Evolutionary conservation across 306 rosid species (phyloP), one percentile per base, ranked within the genome.

Genomic region (Styphnolobium japonicum): DNA sequence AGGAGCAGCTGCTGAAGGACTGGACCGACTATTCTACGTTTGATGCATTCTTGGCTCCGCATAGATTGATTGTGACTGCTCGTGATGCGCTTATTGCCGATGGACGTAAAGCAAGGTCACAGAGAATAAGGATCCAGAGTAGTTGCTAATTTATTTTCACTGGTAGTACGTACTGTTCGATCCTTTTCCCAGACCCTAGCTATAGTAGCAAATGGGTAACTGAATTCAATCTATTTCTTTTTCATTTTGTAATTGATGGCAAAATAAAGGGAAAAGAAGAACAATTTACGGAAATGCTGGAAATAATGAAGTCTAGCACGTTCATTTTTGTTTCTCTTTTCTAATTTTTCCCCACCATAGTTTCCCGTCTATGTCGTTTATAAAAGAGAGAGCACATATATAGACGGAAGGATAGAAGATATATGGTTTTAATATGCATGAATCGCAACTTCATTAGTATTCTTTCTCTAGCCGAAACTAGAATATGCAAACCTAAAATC

Each of bases 1-100:
- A 88, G 53, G 97, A 92, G 81, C 82, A 76, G 21, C 48, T 77
- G 82, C 61, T 88, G 8, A 88, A 85, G 76, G 92, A 90, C 0
- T 92, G 94, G 94, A 68, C 87, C 10, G 90, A 88, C 21, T 86
- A 68, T 25, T 75, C 94, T 10, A 77, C 83, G 5, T 92, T 90
- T 22, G 91, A 92, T 76, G 84, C 82, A 22, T 42, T 87, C 60
- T 66, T 88, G n/a, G 88, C 85, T 64, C 91, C 97, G 8, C 77
- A 27, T 10, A 85, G 81, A 37, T 18, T 90, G 45, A 79, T 80
- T 58, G 62, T 76, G 12, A 48, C 88, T n/a, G 94, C 97, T 63
- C 94, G 94, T 29, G 91, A 89, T 71, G 89, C 97, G 0, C 94
- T 92, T 43, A 37, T 81, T 52, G 90, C 67, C 21, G 88, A 88